These are phyloP conservation scores for Aspergillus conjunctus DNA, from an alignment of 495 filamentous ascomycete genomes.

Conservation along the genomic window DNA sequence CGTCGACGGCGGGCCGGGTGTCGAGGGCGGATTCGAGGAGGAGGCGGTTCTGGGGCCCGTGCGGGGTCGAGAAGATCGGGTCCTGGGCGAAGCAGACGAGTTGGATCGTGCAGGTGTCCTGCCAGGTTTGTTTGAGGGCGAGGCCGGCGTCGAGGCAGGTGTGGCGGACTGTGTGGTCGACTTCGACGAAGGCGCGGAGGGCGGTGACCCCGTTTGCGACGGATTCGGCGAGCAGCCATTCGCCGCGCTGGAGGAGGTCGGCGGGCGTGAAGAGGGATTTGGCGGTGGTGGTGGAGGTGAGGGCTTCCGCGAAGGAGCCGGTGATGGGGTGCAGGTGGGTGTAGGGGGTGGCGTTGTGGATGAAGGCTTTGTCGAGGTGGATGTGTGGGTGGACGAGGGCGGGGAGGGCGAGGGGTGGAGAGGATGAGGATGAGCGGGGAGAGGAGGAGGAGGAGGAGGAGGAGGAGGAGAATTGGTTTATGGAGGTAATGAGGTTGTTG, in stretches of 20 bases:
- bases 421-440: slow-evolving; percentile 3
- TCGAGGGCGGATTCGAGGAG: slow-evolving; percentile 53
- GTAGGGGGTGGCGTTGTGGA: slow-evolving; percentile 61
- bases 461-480: slow-evolving; percentile 42
- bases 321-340: slow-evolving; percentile 57
- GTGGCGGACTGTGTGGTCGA: slow-evolving; percentile 62
- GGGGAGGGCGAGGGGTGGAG: slow-evolving; percentile 44
- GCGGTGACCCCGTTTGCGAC: slow-evolving; percentile 66
- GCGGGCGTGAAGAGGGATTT: slow-evolving; percentile 60
- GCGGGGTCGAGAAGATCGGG: slow-evolving; percentile 60
- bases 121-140: slow-evolving; percentile 58
- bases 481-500: slow-evolving; percentile 41
- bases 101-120: slow-evolving; percentile 59
- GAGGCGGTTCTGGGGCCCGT: slow-evolving; percentile 47
- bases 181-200: slow-evolving; percentile 74
- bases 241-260: slow-evolving; percentile 64
- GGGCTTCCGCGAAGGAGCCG: slow-evolving; percentile 68
- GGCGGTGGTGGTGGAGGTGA: slow-evolving; percentile 60
- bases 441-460: slow-evolving; percentile 26
- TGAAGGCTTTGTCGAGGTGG: slow-evolving; percentile 75
- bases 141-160: slow-evolving; percentile 62
- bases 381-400: slow-evolving; percentile 74
- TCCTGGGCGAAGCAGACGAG: slow-evolving; percentile 77
- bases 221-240: slow-evolving; percentile 68
- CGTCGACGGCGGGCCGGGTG: slow-evolving; percentile 50